Evolutionary conservation across 805 yeast genomes (phyloP).

Genomic region (Geotrichum ghanense): DNA sequence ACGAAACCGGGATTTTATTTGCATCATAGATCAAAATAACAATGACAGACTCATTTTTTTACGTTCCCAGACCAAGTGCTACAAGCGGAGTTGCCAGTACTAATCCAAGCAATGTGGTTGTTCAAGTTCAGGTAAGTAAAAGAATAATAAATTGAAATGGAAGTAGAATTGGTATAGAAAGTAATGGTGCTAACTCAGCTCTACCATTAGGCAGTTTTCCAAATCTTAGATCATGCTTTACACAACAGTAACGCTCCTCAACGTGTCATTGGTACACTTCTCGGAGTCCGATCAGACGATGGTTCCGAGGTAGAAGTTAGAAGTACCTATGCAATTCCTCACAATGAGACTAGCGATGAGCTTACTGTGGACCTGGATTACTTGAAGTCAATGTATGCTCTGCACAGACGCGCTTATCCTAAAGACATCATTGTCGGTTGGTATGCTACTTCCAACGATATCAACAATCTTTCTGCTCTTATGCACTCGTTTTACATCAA

Average conservation of each 20-base stretch:
- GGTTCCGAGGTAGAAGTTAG: constrained; percentile 63
- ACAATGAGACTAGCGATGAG: constrained; percentile 62
- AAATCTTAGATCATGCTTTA: constrained; percentile 59
- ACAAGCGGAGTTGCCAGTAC: constrained; percentile 12
- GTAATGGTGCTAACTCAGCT: neutral
- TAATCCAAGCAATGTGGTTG: constrained; percentile 16
- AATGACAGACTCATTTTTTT: constrained; percentile 16
- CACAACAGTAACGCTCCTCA: constrained; percentile 42
- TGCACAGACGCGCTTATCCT: constrained; percentile 69
- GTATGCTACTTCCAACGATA: constrained; percentile 49
- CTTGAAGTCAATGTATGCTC: constrained; percentile 56
- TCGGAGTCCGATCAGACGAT: constrained; percentile 76
- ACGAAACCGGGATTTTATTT: no score
- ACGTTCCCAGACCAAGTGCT: constrained; percentile 15
- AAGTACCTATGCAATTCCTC: constrained; percentile 74
- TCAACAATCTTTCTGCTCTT: constrained; percentile 63
- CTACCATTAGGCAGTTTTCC: constrained; percentile 48
- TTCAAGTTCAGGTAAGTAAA: constrained; percentile 18
- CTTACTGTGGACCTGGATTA: constrained; percentile 67
- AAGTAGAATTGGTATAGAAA: constrained; percentile 1
- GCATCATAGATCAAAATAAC: neutral
- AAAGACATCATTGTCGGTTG: constrained; percentile 74
- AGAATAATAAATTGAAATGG: constrained; percentile 6
- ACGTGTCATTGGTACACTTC: constrained; percentile 70
- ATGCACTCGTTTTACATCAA: constrained; percentile 76